Evolutionary conservation across 2,329 filamentous ascomycete genomes (phyloP).

Genomic region (Aspergillus piperis): DNA sequence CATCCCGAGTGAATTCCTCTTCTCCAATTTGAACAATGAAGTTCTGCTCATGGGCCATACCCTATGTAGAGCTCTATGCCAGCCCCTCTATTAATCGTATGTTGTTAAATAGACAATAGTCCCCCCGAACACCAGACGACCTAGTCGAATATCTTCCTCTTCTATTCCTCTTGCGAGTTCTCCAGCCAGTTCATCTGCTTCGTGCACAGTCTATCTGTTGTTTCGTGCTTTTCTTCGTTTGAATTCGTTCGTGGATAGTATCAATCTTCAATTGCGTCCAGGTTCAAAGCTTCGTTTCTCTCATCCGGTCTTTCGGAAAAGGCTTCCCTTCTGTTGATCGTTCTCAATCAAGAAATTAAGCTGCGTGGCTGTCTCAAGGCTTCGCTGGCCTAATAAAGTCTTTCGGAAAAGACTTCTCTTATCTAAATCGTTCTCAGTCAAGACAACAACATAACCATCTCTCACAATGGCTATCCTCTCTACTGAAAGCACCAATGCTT

Average conservation of each 20-base stretch:
- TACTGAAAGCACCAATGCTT: background rate
- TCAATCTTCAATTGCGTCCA: background rate
- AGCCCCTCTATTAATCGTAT: conserved; percentile 19
- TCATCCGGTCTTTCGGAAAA: too few species aligned
- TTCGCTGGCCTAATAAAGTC: background rate
- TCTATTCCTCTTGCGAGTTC: background rate
- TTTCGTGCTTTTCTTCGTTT: background rate
- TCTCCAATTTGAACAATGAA: background rate
- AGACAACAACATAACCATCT: background rate
- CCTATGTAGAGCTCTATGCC: conserved; percentile 16
- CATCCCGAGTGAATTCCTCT: background rate
- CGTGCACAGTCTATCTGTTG: background rate
- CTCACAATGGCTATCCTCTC: background rate
- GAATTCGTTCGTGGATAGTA: background rate
- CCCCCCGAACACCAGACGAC: background rate
- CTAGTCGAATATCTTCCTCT: background rate
- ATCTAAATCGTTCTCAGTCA: too few species aligned
- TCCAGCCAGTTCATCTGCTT: background rate
- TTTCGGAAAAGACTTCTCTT: too few species aligned
- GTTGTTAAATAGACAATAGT: conserved; percentile 9
- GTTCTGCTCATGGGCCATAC: background rate
- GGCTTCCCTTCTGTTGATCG: too few species aligned
- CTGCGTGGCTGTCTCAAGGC: background rate
- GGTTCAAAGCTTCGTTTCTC: background rate
- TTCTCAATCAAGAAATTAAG: background rate